Evolutionary conservation across 1,284 basidiomycete species (phyloP), one percentile per base, ranked within the genome.

Genomic region (Agaricales sp.): DNA sequence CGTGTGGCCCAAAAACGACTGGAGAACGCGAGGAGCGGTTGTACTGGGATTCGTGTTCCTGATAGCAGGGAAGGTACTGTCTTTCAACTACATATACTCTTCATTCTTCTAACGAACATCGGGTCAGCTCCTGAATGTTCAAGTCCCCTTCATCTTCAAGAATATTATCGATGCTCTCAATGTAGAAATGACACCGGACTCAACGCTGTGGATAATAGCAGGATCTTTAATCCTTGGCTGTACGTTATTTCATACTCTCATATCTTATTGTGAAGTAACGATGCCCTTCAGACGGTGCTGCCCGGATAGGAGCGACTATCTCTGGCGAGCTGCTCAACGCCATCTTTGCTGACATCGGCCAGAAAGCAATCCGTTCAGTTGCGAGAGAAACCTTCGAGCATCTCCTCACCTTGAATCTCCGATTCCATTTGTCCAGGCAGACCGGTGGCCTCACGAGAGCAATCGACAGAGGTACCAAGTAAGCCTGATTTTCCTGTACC

Each of bases 381-480:
- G 94, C 96, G 0, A 72, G 87, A 20, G 85, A 92, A 56, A 98
- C 96, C 0, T 99, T 99, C 56, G 84, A 89, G 49, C 95, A 99
- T 61, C 69, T 99, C 1, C 75, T 99, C 53, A 78, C 87, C 57
- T 78, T 99, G 58, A 91, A 98, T 61, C 77, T 98, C 63, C 83
- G 80, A 52, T 99, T 98, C 67, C 95, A 99, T 61, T 74, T 99
- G 19, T 83, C 87, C 14, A 71, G 95, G 20, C 95, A 98, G 61
- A 99, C 95, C 0, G 96, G 95, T 37, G 96, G 95, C 3, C 71
- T 99, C 39, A 98, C 94, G 0, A 71, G 95, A 21, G 96, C 96
- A 3, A 99, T 99, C 58, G 95, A 99, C 64, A 76, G 95, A 6
- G 96, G 95, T 20, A 98, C 96, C 19, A 99, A 96, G 91, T 93